Percentiles rank a stretch among this genome's conserved stretches.
These are phyloP conservation scores for Aspergillus awamori DNA, from an alignment of 2,329 filamentous ascomycete genomes.

Conservation along the genomic window DNA sequence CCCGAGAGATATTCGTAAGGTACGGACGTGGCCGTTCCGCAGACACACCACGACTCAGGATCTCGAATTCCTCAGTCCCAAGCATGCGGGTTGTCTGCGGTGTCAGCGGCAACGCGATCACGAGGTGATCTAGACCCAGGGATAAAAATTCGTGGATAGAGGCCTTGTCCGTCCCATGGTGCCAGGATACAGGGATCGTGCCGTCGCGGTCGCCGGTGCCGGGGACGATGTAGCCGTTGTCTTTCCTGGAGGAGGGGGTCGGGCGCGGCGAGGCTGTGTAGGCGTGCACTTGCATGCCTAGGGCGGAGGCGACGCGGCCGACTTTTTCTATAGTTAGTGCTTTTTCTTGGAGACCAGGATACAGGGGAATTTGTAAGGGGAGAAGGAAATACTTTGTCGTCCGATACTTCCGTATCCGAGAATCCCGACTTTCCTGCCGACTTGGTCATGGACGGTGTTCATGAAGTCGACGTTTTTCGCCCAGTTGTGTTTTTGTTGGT, in stretches of 20 bases:
- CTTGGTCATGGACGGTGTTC: constrained; percentile 52
- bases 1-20: constrained; percentile 72
- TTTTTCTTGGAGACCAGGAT: neutral
- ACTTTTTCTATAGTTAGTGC: constrained; percentile 39
- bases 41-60: constrained; percentile 47
- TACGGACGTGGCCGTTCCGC: constrained; percentile 52
- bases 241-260: constrained; percentile 65
- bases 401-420: constrained; percentile 66
- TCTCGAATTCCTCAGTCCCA: constrained; percentile 56
- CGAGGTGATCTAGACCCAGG: constrained; percentile 59
- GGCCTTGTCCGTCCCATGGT: constrained; percentile 56
- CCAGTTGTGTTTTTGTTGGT: constrained; percentile 62
- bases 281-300: constrained; percentile 74
- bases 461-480: constrained; percentile 22
- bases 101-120: constrained; percentile 62
- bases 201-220: constrained; percentile 66
- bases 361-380: neutral
- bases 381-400: constrained; percentile 53
- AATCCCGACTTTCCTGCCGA: constrained; percentile 62
- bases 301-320: constrained; percentile 60
- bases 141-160: constrained; percentile 57
- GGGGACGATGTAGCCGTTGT: constrained; percentile 68
- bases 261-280: constrained; percentile 72
- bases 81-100: constrained; percentile 58
- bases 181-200: constrained; percentile 59